These are phyloP conservation scores for Candida nitratophila DNA, from an alignment of 805 yeast genomes.

Conservation along the genomic window DNA sequence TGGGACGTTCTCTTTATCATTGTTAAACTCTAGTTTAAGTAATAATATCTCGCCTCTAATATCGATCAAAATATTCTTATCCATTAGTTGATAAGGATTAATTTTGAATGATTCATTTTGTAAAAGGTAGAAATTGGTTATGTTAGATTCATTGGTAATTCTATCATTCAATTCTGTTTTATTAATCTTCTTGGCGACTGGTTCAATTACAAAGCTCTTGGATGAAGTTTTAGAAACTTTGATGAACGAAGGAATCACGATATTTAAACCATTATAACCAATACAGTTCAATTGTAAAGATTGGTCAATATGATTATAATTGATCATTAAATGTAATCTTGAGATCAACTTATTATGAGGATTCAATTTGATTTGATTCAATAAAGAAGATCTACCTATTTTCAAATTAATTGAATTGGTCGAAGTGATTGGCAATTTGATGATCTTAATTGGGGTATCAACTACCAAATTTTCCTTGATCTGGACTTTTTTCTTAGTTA, in stretches of 20 bases:
- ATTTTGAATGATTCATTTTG: slow-evolving; percentile 58
- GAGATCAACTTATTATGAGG: slow-evolving; percentile 52
- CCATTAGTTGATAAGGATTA: slow-evolving; percentile 34
- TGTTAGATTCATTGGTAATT: slow-evolving; percentile 32
- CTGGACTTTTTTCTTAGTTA: not conserved
- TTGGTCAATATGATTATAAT: slow-evolving; percentile 29
- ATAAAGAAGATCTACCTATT: slow-evolving; percentile 64
- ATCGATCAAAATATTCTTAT: slow-evolving; percentile 57
- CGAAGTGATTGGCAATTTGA: slow-evolving; percentile 11
- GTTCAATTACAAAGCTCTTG: slow-evolving; percentile 11
- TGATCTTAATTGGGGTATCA: slow-evolving; percentile 27
- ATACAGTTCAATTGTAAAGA: slow-evolving; percentile 54
- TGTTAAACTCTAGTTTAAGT: slow-evolving; percentile 12
- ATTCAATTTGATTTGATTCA: slow-evolving; percentile 45
- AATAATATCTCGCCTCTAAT: slow-evolving; percentile 53
- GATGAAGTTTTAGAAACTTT: slow-evolving; percentile 25
- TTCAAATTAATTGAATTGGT: not conserved
- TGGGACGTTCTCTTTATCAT: slow-evolving; percentile 1
- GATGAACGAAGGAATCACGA: slow-evolving; percentile 49
- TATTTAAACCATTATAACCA: slow-evolving; percentile 76
- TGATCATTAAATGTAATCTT: slow-evolving; percentile 53
- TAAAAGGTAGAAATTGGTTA: slow-evolving; percentile 50
- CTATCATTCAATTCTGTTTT: slow-evolving; percentile 22
- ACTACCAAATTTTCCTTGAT: not conserved
- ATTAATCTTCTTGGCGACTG: slow-evolving; percentile 5